Base-by-base conservation (phyloP, 2,329 filamentous ascomycete genomes). In the Penicillium sp. region DNA sequence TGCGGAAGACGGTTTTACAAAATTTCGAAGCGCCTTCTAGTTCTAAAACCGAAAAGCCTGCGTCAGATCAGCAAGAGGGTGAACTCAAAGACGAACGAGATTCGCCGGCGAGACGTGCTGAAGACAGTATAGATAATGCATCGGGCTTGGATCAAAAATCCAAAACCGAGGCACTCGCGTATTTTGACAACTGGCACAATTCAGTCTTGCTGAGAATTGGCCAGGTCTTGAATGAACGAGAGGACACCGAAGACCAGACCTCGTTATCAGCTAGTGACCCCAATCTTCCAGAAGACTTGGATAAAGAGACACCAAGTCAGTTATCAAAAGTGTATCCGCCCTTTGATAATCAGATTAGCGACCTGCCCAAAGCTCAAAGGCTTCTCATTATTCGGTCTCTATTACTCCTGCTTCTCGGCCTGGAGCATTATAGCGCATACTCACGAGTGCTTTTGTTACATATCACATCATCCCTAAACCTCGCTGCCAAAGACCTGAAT, bases 101-200 rank as follows among this genome's bases (percentile, higher is more conserved):
- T n/a, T 30, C 20, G 14, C 14, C 30, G 23, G 46, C 40, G 8
- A 42, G 47, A 12, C 20, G 26, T 14, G 6, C 20, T 16, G 33
- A 57, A 18, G 43, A 45, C 14, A 33, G n/a, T 3, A 11, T 23
- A 48, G 30, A 47, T 24, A 16, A n/a, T 30, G 42, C 42, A 12
- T 24, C 20, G 9, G 56, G 50, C 38, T 38, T 58, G 24, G 51
- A 58, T 48, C 9, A n/a, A 9, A 40, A 45, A 24, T 58, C 56
- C 7, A 53, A 70, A 56, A 59, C 82, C 60, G 85, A 88, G 54
- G 81, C 86, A 1, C 69, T 95, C 5, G 75, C 80, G 6, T 85
- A 87, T 67, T 96, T 93, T 68, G 85, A 88, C 57, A 87, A 90
- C 61, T 97, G 93, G 93, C 83, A 90, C 64, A 80, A 84, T 5